Conservation (phyloP, 192 early-diverging fungal species). For the Globomyces pollinis-pini region DNA sequence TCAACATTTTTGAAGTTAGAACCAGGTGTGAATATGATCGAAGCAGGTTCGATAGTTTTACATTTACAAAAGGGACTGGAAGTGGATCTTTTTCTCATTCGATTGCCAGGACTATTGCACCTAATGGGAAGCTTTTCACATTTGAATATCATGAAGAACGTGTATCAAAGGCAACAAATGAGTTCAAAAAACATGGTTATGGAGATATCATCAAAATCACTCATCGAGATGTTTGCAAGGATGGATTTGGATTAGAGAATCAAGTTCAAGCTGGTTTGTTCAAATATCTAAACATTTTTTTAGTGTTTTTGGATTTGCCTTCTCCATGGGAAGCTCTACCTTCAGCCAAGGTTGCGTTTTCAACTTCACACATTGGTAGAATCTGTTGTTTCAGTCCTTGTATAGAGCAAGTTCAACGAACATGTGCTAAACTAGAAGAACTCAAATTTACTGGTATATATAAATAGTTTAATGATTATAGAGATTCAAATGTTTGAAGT, state of each 20-base stretch:
- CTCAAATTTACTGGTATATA: constrained; percentile 77
- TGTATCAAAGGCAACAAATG: constrained; percentile 51
- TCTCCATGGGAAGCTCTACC: constrained; percentile 91
- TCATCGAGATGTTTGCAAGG: constrained; percentile 79
- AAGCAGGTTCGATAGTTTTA: constrained; percentile 76
- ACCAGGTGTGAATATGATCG: constrained; percentile 79
- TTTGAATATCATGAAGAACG: constrained; percentile 90
- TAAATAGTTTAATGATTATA: no score
- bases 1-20: constrained; percentile 70
- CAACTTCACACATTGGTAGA: constrained; percentile 68
- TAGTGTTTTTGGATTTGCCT: constrained; percentile 90
- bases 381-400: constrained; percentile 95
- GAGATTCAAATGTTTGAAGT: constrained; percentile 90
- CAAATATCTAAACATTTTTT: constrained; percentile 28
- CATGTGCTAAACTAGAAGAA: constrained; percentile 66
- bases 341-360: constrained; percentile 77
- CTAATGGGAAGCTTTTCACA: constrained; percentile 80
- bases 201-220: constrained; percentile 59
- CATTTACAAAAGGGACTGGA: constrained; percentile 59
- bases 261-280: constrained; percentile 53
- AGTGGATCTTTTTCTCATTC: constrained; percentile 98
- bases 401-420: constrained; percentile 88
- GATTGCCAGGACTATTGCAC: constrained; percentile 78
- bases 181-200: constrained; percentile 75
- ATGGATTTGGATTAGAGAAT: constrained; percentile 74